phyloP scores from a whole-genome alignment of 441 rosid genomes.

The Geranium incanum region DNA sequence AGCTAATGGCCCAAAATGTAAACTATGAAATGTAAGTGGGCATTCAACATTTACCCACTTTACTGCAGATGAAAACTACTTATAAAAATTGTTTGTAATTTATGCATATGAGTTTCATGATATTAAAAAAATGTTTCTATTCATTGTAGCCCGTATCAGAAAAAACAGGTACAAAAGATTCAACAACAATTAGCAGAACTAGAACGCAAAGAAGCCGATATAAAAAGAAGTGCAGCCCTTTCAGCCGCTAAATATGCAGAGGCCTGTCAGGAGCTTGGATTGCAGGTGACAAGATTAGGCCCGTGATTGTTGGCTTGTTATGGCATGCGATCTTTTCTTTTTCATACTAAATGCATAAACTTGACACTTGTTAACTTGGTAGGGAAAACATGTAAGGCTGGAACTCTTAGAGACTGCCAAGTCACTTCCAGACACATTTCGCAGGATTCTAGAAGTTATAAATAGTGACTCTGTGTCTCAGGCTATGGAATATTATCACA shows the following conservation, averaged over 20 bases:
- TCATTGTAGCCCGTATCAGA: slow-evolving; percentile 72
- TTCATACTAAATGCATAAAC: slow-evolving; percentile 16
- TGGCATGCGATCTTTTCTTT: slow-evolving; percentile 10
- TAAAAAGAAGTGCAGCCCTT: slow-evolving; percentile 70
- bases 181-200: slow-evolving; percentile 85
- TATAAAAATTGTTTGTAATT: slow-evolving; percentile 1
- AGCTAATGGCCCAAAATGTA: slow-evolving; percentile 77
- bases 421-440: slow-evolving; percentile 72
- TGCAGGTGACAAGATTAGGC: slow-evolving; percentile 48
- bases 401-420: slow-evolving; percentile 90
- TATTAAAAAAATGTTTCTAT: slow-evolving; percentile 16
- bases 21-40: slow-evolving; percentile 81
- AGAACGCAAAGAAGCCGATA: slow-evolving; percentile 90
- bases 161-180: slow-evolving; percentile 87
- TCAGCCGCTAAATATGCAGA: slow-evolving; percentile 82
- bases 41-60: slow-evolving; percentile 12
- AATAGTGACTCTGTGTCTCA: slow-evolving; percentile 56
- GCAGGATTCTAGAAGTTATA: slow-evolving; percentile 66
- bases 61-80: neutral
- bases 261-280: slow-evolving; percentile 94
- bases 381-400: slow-evolving; percentile 85
- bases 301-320: slow-evolving; percentile 16
- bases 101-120: neutral
- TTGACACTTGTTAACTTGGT: slow-evolving; percentile 21
- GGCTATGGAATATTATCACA: slow-evolving; percentile 73